Conservation (phyloP, 495 filamentous ascomycete genomes). For the Tuber umbilicatum region DNA sequence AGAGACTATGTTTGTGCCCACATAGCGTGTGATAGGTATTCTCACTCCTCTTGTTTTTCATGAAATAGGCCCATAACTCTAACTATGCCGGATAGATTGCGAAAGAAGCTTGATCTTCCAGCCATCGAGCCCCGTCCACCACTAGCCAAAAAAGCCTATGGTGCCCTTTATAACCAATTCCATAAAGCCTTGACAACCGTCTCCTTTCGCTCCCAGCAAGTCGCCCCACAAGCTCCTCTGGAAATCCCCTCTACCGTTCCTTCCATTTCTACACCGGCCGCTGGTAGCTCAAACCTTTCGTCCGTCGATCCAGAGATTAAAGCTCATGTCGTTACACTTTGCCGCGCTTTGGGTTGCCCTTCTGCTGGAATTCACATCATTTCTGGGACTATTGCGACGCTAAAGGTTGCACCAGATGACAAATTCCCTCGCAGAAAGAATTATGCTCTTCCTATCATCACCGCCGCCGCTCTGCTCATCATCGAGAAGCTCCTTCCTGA, state of each 20-base stretch:
- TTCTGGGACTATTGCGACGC: slow-evolving; percentile 52
- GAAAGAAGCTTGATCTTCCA: slow-evolving; percentile 75
- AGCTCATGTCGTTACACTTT: slow-evolving; percentile 40
- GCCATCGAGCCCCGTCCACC: slow-evolving; percentile 73
- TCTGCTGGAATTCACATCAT: slow-evolving; percentile 55
- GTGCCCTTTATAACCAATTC: slow-evolving; percentile 73
- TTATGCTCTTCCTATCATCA: slow-evolving; percentile 23
- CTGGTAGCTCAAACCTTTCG: slow-evolving; percentile 57
- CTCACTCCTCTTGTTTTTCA: slow-evolving; percentile 1
- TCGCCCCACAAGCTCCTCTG: slow-evolving; percentile 6
- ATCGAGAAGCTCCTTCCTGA: slow-evolving; percentile 37
- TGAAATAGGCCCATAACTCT: not conserved
- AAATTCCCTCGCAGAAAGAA: slow-evolving; percentile 5
- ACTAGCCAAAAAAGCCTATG: slow-evolving; percentile 74
- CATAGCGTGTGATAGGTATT: slow-evolving; percentile 77
- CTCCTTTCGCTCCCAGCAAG: slow-evolving; percentile 10
- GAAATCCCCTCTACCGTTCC: slow-evolving; percentile 13
- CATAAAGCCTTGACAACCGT: slow-evolving; percentile 59
- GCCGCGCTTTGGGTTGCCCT: slow-evolving; percentile 50
- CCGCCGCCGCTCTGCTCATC: slow-evolving; percentile 30
- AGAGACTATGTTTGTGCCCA: slow-evolving; percentile 83
- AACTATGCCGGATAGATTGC: slow-evolving; percentile 53
- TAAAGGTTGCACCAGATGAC: not conserved
- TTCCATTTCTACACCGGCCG: slow-evolving; percentile 35
- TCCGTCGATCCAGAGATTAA: slow-evolving; percentile 44